Base-by-base conservation (phyloP, 1,139 yeast species). In the Geotrichum klebahnii region DNA sequence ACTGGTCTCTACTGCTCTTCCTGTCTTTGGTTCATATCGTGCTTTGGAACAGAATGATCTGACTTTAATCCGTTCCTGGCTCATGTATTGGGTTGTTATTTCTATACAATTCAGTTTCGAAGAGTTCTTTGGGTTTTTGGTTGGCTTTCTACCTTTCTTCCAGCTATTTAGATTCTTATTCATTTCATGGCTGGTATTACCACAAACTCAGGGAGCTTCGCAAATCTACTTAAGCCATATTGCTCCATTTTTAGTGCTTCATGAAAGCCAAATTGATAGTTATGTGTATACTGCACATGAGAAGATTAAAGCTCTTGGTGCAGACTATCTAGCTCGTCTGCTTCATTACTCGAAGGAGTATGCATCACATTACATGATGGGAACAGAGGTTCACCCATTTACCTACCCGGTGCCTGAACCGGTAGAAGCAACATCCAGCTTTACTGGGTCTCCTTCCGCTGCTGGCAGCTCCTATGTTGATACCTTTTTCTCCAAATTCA, bases 61-160 rank as follows among this genome's bases (percentile, higher is more conserved):
- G 50, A 61, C 77, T 26, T 64, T 72, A 10, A 64, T 78, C 41
- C 78, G 79, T 51, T 79, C 80, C 57, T 80, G 84, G 85, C 70
- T 79, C 44, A 74, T 80, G 58, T 81, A 78, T 66, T 81, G 85
- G 85, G 74, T 79, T 20, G 80, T 79, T 2, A 62, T 71, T 46
- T 79, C 77, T 10, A 61, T 73, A 17, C 66, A 70, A 31, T 67
- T 70, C 23, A 60, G 73, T 16, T 64, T 65, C 2, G 82, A 79
- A 59, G 60, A 71, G 14, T 60, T 74, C 23, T 61, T 77, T 23
- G 71, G 74, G 24, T 63, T 79, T 28, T 58, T 70, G 34, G 65
- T 69, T 22, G 49, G 66, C 44, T 53, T 72, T n/a, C 53, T 79
- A 17, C 85, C 85, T 3, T 70, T 80, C 34, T 80, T 76, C 64